These are phyloP conservation scores for Bruguiera sexangula DNA, from an alignment of 345 rosid species.

Conservation along the genomic window DNA sequence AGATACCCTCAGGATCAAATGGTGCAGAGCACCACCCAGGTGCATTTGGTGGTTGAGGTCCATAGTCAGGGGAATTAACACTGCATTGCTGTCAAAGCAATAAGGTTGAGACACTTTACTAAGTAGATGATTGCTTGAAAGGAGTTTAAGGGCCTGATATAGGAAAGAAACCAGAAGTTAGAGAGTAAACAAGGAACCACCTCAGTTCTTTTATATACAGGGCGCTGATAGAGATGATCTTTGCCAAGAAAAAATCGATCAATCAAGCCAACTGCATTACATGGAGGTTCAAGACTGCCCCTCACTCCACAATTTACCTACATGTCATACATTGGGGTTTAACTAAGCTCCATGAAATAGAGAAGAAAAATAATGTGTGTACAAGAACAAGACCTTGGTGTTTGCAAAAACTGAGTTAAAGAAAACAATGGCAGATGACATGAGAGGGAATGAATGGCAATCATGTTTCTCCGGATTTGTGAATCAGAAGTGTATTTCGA, in stretches of 20 bases:
- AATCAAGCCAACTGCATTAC: slow-evolving; percentile 54
- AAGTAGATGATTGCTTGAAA: background rate
- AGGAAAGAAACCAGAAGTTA: slow-evolving; percentile 3
- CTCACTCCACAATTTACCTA: slow-evolving; percentile 55
- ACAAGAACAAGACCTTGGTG: slow-evolving; percentile 2
- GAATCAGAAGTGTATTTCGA: background rate
- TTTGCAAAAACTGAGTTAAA: background rate
- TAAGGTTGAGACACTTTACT: slow-evolving; percentile 1
- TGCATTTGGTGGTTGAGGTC: slow-evolving; percentile 48
- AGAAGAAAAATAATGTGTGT: background rate
- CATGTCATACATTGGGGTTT: background rate
- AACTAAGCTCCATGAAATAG: slow-evolving; percentile 9
- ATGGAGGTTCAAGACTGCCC: slow-evolving; percentile 57
- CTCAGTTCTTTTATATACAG: slow-evolving; percentile 53
- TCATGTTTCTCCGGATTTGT: background rate
- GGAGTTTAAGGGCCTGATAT: background rate
- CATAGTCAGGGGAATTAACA: slow-evolving; percentile 60
- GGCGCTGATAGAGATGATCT: slow-evolving; percentile 49
- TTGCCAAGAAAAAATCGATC: slow-evolving; percentile 49
- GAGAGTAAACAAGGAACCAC: slow-evolving; percentile 19
- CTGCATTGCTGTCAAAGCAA: slow-evolving; percentile 48
- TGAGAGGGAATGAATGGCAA: background rate
- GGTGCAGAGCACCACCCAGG: slow-evolving; percentile 65
- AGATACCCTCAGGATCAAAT: slow-evolving; percentile 60
- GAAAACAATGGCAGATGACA: background rate